A percentile compares a stretch with the other conserved stretches of the same genome.
These are phyloP conservation scores for Serendipita vermifera DNA, from an alignment of 768 basidiomycete genomes.

Conservation along the genomic window DNA sequence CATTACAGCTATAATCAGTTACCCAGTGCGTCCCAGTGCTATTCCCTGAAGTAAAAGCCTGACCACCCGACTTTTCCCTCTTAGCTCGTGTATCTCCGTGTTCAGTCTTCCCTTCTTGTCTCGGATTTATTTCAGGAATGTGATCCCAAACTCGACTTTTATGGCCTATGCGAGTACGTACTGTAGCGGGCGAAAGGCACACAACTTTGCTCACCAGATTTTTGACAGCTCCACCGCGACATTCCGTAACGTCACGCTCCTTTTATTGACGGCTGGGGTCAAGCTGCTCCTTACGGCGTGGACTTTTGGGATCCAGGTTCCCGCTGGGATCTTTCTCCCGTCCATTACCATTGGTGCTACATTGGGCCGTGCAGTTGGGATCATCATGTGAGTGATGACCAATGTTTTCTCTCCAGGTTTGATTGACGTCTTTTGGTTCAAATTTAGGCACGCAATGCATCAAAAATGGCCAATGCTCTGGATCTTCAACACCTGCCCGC, in stretches of 20 bases:
- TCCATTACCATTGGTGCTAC: slow-evolving; percentile 66
- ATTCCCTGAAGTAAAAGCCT: background rate
- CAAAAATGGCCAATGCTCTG: slow-evolving; percentile 52
- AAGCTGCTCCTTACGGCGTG: slow-evolving; percentile 56
- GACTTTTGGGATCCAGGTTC: slow-evolving; percentile 72
- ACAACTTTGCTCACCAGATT: background rate
- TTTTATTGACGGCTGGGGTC: slow-evolving; percentile 46
- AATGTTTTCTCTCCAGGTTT: background rate
- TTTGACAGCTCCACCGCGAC: slow-evolving; percentile 44
- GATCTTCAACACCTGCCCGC: slow-evolving; percentile 60
- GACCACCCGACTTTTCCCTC: background rate
- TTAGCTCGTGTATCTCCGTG: slow-evolving; percentile 56
- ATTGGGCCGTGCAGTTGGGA: slow-evolving; percentile 54
- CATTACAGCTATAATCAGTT: slow-evolving; percentile 57
- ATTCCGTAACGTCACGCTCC: slow-evolving; percentile 53
- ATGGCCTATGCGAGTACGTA: slow-evolving; percentile 69
- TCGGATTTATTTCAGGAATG: slow-evolving; percentile 78
- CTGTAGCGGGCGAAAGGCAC: too few relatives aligned
- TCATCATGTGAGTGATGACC: slow-evolving; percentile 40
- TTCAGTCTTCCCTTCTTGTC: slow-evolving; percentile 68
- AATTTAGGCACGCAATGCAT: slow-evolving; percentile 47
- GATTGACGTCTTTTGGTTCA: background rate
- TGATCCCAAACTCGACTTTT: slow-evolving; percentile 53
- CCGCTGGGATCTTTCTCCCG: slow-evolving; percentile 64
- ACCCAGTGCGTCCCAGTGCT: slow-evolving; percentile 34